These are phyloP conservation scores for Grammothele lineata DNA, from an alignment of 768 basidiomycete genomes.

Conservation along the genomic window DNA sequence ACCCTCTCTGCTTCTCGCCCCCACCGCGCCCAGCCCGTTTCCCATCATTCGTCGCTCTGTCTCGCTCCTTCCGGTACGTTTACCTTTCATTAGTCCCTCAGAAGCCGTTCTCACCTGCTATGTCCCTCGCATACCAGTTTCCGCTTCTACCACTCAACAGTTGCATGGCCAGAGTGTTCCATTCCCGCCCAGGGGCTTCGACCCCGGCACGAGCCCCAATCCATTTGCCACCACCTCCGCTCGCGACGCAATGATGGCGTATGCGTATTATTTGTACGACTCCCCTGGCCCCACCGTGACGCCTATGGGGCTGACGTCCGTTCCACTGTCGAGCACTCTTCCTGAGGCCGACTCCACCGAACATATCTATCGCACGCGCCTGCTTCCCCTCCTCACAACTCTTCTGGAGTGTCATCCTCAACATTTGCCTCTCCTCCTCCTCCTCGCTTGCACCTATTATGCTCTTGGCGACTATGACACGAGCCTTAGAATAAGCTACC, in stretches of 20 bases:
- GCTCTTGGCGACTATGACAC: constrained; percentile 29
- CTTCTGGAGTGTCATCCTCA: constrained; percentile 29
- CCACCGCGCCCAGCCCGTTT: too few relatives aligned
- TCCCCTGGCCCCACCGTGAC: constrained; percentile 4
- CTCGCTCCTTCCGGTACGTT: too few relatives aligned
- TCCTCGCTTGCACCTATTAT: constrained; percentile 34
- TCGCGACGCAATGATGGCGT: constrained; percentile 30
- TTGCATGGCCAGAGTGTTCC: too few relatives aligned
- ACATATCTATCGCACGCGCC: constrained; percentile 21
- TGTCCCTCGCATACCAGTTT: too few relatives aligned
- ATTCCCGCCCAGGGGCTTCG: too few relatives aligned
- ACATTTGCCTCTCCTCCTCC: constrained; percentile 31
- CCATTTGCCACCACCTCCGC: constrained; percentile 22
- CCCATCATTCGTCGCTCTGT: too few relatives aligned
- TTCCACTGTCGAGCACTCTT: constrained; percentile 10
- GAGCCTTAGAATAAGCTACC: constrained; percentile 27
- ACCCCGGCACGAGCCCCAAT: too few relatives aligned
- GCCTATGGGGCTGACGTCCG: constrained; percentile 11
- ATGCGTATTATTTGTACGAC: constrained; percentile 31
- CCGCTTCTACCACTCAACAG: too few relatives aligned
- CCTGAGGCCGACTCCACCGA: constrained; percentile 12
- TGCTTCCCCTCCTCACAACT: constrained; percentile 30
- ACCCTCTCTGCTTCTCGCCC: neutral
- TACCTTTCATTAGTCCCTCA: too few relatives aligned
- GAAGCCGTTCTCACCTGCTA: too few relatives aligned